Percentiles rank a stretch among this genome's conserved stretches.
Conservation (phyloP, 129 eudicot genomes). For the Ambrosia trifida region DNA sequence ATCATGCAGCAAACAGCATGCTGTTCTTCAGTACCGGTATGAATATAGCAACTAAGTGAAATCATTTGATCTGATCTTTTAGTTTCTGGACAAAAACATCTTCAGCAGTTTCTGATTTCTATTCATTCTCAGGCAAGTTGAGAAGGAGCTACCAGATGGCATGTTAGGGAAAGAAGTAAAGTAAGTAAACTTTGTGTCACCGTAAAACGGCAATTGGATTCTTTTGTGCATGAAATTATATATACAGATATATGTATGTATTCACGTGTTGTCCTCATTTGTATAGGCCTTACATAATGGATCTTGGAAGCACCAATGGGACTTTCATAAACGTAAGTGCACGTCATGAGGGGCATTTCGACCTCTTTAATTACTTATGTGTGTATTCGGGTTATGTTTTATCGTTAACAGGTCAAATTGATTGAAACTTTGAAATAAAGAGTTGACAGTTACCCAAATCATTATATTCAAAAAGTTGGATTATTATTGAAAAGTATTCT, state of each 20-base stretch:
- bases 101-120: slow-evolving; percentile 14
- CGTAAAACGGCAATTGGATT: not conserved
- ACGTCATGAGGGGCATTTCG: not conserved
- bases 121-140: slow-evolving; percentile 76
- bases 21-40: slow-evolving; percentile 92
- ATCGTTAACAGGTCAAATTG: not conserved
- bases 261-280: slow-evolving; percentile 17
- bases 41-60: slow-evolving; percentile 4
- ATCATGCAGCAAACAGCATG: slow-evolving; percentile 98
- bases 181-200: slow-evolving; percentile 34
- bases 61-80: not conserved
- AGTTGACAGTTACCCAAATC: not conserved
- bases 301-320: slow-evolving; percentile 97
- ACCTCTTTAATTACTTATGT: not conserved
- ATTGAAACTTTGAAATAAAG: not conserved
- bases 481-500: not conserved
- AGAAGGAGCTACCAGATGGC: slow-evolving; percentile 84
- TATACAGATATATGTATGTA: slow-evolving; percentile 1
- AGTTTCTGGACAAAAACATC: not conserved
- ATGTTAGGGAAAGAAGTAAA: slow-evolving; percentile 58
- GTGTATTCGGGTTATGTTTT: not conserved
- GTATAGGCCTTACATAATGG: slow-evolving; percentile 95
- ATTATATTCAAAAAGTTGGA: not conserved
- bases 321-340: slow-evolving; percentile 79
- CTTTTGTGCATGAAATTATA: not conserved